Evolutionary conservation across 2,329 filamentous ascomycete genomes (phyloP).

Genomic region (Colletotrichum tropicale): DNA sequence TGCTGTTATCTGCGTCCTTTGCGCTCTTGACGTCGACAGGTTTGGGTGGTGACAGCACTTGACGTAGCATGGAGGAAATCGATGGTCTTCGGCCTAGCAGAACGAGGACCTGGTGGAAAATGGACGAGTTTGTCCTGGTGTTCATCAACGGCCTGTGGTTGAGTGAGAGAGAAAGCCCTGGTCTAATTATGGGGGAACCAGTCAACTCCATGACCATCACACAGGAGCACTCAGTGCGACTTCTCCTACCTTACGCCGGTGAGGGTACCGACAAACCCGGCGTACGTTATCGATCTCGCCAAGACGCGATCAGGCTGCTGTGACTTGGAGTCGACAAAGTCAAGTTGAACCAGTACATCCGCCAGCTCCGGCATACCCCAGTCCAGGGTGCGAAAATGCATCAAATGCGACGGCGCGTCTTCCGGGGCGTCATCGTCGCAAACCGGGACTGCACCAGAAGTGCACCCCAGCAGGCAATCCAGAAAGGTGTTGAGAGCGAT

Average conservation of each 20-base stretch:
- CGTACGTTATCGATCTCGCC: slow-evolving; percentile 53
- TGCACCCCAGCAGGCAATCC: slow-evolving; percentile 67
- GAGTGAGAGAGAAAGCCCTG: slow-evolving; percentile 48
- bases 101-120: slow-evolving; percentile 56
- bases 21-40: not conserved
- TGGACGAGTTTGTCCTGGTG: slow-evolving; percentile 39
- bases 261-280: slow-evolving; percentile 54
- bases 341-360: slow-evolving; percentile 52
- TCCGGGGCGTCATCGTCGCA: not conserved
- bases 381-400: slow-evolving; percentile 59
- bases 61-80: slow-evolving; percentile 55
- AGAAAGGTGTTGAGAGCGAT: slow-evolving; percentile 64
- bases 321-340: slow-evolving; percentile 44
- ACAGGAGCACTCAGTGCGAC: not conserved
- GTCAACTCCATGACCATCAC: not conserved
- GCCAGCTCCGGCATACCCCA: slow-evolving; percentile 59
- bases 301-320: slow-evolving; percentile 38
- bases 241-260: slow-evolving; percentile 48
- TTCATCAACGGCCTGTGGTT: slow-evolving; percentile 57
- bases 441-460: slow-evolving; percentile 45
- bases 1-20: not conserved
- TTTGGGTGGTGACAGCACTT: slow-evolving; percentile 20
- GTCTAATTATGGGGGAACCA: slow-evolving; percentile 23
- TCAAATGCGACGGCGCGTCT: slow-evolving; percentile 35
- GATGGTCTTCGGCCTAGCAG: slow-evolving; percentile 57